Evolutionary conservation across 805 yeast species (phyloP), one percentile per base, ranked within the genome.

Genomic region (Candida awuae): DNA sequence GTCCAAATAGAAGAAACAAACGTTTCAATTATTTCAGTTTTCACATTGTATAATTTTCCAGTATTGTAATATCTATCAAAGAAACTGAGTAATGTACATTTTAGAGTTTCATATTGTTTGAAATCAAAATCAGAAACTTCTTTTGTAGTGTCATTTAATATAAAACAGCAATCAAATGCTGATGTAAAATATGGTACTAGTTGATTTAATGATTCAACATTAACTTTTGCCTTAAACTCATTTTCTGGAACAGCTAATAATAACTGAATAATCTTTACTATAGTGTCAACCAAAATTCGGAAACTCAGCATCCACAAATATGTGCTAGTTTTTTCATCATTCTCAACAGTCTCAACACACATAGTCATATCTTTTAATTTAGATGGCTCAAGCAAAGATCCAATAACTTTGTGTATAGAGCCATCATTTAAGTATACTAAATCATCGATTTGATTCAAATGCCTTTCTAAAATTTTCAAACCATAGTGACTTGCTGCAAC

Each of bases 301-400:
- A 71, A 63, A 29, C 79, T 65, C 35, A 70, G 62, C 35, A 67
- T 62, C 86, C 88, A 82, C 3, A 80, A 50, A n/a, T 67, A 67
- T 3, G 16, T 7, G n/a, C n/a, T n/a, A 6, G n/a, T 19, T 18
- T 14, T 10, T 8, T 18, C 16, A 1, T 20, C 16, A 9, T 18
- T 20, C 17, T 20, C 35, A 3, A 8, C 15, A 14, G n/a, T 25
- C 15, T 8, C 19, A 9, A 30, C 13, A 15, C 60, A 51, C 4
- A 1, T n/a, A 4, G 33, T 4, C 6, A 26, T 15, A 25, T 14
- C 61, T 40, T 70, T 70, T 15, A 65, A 52, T 19, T 63, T 66
- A 2, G 77, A 62, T 2, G 77, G 66, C 40, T 76, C 84, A 18
- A 77, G 51, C 15, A 82, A 55, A 8, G 76, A 69, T 37, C 58